Base-by-base conservation (phyloP, 2,329 filamentous ascomycete species). In the Penicillium crustosum region DNA sequence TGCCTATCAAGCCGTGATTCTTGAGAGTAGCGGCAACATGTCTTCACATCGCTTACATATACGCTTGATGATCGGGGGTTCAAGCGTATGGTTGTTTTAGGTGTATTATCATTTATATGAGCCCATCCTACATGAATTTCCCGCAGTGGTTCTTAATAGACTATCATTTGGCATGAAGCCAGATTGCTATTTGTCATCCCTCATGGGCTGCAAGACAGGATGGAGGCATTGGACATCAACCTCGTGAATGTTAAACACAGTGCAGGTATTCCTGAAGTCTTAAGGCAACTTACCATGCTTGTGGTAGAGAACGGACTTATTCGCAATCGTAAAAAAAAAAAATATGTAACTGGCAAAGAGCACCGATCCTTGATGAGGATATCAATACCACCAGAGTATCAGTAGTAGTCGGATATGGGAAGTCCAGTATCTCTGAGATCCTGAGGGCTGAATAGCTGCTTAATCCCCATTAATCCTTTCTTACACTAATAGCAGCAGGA, bases 61-160 rank as follows among this genome's bases (percentile, higher is more conserved):
- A 43, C 8, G 41, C 41, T 43, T n/a, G 21, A 6, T 19, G 7
- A 17, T 25, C 41, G 2, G 13, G 8, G 15, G n/a, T 23, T 43
- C 7, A 25, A 9, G 23, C 21, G 41, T 23, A 41, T 41, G 6
- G 4, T 41, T 12, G 7, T 42, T 42, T 13, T 1, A 1, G 13
- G 6, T 42, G 3, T 42, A 5, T 12, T 19, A 2, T 6, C 8
- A 19, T 39, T 6, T 4, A 12, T 10, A 12, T 21, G 9, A 12
- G 4, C 6, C 4, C 9, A 39, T 19, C 6, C 4, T 4, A 2
- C 4, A 10, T 5, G n/a, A 12, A 2, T 5, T 10, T 2, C 5
- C 12, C n/a, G 3, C 36, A 5, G 4, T 12, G 0, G 9, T 12
- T 39, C 12, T 23, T 23, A 13, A 17, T 23, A 17, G 3, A 8